Evolutionary conservation across 352 stramenopile genomes (phyloP), one percentile per base, ranked within the genome.

Genomic region (Phytopythium montanum): DNA sequence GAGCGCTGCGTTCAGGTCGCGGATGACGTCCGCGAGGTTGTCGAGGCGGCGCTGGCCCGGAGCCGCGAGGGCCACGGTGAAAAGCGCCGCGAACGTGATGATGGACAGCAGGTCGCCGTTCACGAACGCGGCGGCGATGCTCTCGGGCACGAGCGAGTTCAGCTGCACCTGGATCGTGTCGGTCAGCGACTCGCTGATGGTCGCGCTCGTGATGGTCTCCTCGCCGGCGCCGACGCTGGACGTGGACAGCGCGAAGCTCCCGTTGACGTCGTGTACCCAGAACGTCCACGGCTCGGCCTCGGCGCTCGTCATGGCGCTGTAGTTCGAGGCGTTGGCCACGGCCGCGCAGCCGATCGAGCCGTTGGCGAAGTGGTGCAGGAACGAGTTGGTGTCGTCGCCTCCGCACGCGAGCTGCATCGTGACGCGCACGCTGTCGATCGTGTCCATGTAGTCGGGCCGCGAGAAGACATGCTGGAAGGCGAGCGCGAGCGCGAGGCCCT

Each of bases 41-140:
- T 69, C 42, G 5, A 61, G 46, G 56, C 34, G 45, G 21, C 54
- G 67, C 39, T 41, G 56, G 21, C 25, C 28, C 0, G 14, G 61
- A 18, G 48, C 34, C 9, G 63, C 63, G 21, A 77, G 59, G 13
- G 69, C 58, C 14, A 79, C 48, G 10, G 69, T 70, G 44, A 85
- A 85, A 25, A 60, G 48, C 49, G 81, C 63, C 5, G 66, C 72
- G 59, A 86, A 86, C 62, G 61, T 76, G 54, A 84, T 69, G 58
- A 86, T 76, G 34, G 69, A 76, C 12, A 79, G 64, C 59, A 85
- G 23, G 13, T 70, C 68, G 21, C 60, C 62, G 19, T 80, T 60
- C 1, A 64, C 55, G 46, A 85, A 82, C 5, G 72, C 67, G 0
- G 29, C 34, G 1, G 65, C 73, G 57, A 85, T 72, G 62, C 81